Conservation (phyloP, 2,329 filamentous ascomycete species). For the Beauveria sp. region DNA sequence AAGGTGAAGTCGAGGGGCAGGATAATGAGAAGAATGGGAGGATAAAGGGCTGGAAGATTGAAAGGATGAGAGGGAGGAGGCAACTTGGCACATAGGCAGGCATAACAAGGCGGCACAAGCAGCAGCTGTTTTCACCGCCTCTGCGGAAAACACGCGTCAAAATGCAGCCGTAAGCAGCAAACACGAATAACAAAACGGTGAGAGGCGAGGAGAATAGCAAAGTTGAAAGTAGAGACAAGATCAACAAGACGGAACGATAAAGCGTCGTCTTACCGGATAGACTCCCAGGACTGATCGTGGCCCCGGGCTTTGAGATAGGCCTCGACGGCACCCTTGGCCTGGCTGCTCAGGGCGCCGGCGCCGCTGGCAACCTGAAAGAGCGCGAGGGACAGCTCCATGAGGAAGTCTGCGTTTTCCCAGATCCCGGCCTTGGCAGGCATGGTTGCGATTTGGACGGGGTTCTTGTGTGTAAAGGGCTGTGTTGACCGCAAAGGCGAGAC, state of each 20-base stretch:
- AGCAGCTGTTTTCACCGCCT: not conserved
- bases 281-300: slow-evolving; percentile 35
- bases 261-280: slow-evolving; percentile 31
- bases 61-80: not conserved
- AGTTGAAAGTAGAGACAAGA: not conserved
- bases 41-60: slow-evolving; percentile 2
- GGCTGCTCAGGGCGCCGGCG: slow-evolving; percentile 20
- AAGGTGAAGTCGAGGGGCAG: too few species aligned
- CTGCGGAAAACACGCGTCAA: not conserved
- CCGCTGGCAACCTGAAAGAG: slow-evolving; percentile 24
- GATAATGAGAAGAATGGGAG: not conserved
- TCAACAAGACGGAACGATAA: not conserved
- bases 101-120: not conserved
- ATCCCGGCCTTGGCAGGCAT: slow-evolving; percentile 8
- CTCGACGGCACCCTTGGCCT: slow-evolving; percentile 24
- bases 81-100: not conserved
- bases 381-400: slow-evolving; percentile 25
- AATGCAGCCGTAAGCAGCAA: not conserved
- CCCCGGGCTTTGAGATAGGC: slow-evolving; percentile 25
- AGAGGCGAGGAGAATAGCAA: not conserved
- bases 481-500: too few species aligned
- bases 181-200: not conserved
- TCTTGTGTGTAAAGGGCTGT: too few species aligned
- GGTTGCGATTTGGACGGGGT: not conserved
- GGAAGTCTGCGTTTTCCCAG: slow-evolving; percentile 28